Percentiles rank a stretch among this genome's conserved stretches.
Evolutionary conservation across 208 protist genomes (phyloP).

Genomic region (Trichomonas tenax): DNA sequence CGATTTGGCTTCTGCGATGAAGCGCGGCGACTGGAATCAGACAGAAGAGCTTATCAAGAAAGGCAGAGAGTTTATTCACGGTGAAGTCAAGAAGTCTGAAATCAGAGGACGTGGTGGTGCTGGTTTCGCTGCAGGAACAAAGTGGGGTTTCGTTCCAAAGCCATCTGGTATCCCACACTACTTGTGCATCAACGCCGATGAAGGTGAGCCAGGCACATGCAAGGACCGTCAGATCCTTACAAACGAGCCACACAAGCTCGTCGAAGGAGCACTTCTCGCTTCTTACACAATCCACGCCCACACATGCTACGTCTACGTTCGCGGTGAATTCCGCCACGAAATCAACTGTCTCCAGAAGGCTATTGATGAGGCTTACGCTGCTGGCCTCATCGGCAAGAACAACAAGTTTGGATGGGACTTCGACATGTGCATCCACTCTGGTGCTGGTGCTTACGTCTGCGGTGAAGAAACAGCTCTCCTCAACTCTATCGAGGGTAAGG

Average conservation of each 20-base stretch:
- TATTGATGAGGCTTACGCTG: slow-evolving; percentile 65
- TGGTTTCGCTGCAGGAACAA: slow-evolving; percentile 91
- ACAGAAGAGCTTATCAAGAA: slow-evolving; percentile 85
- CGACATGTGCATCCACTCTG: slow-evolving; percentile 87
- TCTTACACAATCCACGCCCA: slow-evolving; percentile 82
- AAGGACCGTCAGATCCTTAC: slow-evolving; percentile 98
- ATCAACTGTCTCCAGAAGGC: slow-evolving; percentile 67
- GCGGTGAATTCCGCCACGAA: slow-evolving; percentile 95
- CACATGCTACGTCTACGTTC: slow-evolving; percentile 91
- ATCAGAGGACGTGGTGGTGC: slow-evolving; percentile 89
- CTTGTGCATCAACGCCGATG: slow-evolving; percentile 95
- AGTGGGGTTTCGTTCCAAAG: slow-evolving; percentile 96
- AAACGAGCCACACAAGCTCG: slow-evolving; percentile 93
- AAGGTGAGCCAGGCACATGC: slow-evolving; percentile 96
- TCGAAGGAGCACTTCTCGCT: slow-evolving; percentile 87
- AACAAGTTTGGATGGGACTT: slow-evolving; percentile 87
- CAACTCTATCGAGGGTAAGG: slow-evolving; percentile 73
- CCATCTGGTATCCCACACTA: slow-evolving; percentile 66
- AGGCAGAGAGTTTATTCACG: slow-evolving; percentile 84
- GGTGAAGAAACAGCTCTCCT: slow-evolving; percentile 93
- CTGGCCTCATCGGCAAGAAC: slow-evolving; percentile 83
- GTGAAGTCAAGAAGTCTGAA: slow-evolving; percentile 75
- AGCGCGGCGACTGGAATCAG: slow-evolving; percentile 87
- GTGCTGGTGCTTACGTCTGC: slow-evolving; percentile 94
- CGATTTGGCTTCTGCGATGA: slow-evolving; percentile 66